Percentiles rank a stretch among this genome's conserved stretches.
These are phyloP conservation scores for Aegilops bicornis DNA, from an alignment of 176 grass and related monocot species.

Conservation along the genomic window DNA sequence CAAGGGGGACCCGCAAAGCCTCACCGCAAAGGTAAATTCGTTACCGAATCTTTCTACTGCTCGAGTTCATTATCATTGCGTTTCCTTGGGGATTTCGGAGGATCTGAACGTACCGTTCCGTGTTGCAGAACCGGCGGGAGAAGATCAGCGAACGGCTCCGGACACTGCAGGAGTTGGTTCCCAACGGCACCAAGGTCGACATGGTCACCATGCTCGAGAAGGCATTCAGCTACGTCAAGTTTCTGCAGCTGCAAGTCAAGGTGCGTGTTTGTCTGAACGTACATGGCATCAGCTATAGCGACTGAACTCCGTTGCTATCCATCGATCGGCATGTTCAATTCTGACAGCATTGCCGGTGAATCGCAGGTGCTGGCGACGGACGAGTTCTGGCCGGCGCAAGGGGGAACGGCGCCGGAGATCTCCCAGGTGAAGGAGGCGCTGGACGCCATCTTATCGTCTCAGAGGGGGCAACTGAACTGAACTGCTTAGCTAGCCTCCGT, in stretches of 20 bases:
- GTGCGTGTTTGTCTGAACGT: background rate
- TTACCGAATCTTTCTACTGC: too few species aligned
- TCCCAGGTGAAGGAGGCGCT: constrained; percentile 78
- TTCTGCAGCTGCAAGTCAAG: constrained; percentile 97
- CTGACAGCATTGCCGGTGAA: too few species aligned
- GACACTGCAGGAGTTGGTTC: constrained; percentile 86
- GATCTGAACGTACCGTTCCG: background rate
- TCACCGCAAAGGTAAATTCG: constrained; percentile 63
- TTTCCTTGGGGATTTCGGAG: background rate
- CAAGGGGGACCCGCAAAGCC: constrained; percentile 64
- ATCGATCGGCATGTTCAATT: too few species aligned
- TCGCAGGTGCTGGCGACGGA: constrained; percentile 57
- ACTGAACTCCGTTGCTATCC: too few species aligned
- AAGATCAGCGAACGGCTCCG: constrained; percentile 79
- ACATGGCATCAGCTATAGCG: too few species aligned
- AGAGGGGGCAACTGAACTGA: constrained; percentile 29
- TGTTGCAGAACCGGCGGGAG: constrained; percentile 69
- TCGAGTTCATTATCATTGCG: background rate
- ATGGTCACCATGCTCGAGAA: constrained; percentile 96
- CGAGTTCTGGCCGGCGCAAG: constrained; percentile 87
- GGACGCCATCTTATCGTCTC: constrained; percentile 78
- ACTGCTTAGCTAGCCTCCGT: background rate
- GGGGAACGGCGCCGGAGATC: constrained; percentile 58
- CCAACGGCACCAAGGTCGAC: constrained; percentile 89
- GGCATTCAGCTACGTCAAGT: constrained; percentile 79